These are phyloP conservation scores for Microthyrium microscopicum DNA, from an alignment of 2,329 filamentous ascomycete genomes.

Conservation along the genomic window DNA sequence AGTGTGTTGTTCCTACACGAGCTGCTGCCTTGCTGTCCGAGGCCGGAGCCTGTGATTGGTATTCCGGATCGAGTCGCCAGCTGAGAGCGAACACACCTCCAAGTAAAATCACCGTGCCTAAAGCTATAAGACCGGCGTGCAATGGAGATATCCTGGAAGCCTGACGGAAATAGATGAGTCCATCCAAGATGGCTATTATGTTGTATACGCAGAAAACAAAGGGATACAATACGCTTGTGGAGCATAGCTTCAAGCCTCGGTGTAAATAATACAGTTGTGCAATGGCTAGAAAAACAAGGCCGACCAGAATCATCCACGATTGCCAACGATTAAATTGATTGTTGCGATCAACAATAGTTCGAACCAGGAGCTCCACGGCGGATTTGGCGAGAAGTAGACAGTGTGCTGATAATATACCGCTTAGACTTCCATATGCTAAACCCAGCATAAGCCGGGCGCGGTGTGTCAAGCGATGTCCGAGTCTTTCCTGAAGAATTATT, in stretches of 20 bases:
- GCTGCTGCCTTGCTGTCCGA: constrained; percentile 9
- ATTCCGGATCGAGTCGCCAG: constrained; percentile 76
- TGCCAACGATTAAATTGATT: constrained; percentile 96
- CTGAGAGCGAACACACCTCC: constrained; percentile 80
- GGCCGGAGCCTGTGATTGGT: constrained; percentile 15
- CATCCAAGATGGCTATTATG: constrained; percentile 94
- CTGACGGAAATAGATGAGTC: constrained; percentile 91
- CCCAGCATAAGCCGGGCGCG: constrained; percentile 63
- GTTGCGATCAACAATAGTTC: constrained; percentile 64
- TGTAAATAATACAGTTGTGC: constrained; percentile 93
- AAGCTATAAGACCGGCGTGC: constrained; percentile 63
- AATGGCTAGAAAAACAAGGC: constrained; percentile 64
- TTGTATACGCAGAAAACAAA: constrained; percentile 99
- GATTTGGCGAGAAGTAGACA: constrained; percentile 88
- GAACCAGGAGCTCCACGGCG: constrained; percentile 82
- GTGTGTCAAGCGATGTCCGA: constrained; percentile 31
- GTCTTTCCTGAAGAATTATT: constrained; percentile 20
- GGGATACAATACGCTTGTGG: constrained; percentile 88
- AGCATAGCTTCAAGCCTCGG: constrained; percentile 81
- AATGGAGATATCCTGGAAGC: constrained; percentile 60
- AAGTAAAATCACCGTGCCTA: constrained; percentile 75
- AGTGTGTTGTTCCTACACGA: constrained; percentile 32
- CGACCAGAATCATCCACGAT: constrained; percentile 78
- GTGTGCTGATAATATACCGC: constrained; percentile 86
- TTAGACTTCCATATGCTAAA: constrained; percentile 70